Percentiles rank a stretch among this genome's conserved stretches.
Conservation (phyloP, 495 filamentous ascomycete genomes). For the Tricharina praecox region DNA sequence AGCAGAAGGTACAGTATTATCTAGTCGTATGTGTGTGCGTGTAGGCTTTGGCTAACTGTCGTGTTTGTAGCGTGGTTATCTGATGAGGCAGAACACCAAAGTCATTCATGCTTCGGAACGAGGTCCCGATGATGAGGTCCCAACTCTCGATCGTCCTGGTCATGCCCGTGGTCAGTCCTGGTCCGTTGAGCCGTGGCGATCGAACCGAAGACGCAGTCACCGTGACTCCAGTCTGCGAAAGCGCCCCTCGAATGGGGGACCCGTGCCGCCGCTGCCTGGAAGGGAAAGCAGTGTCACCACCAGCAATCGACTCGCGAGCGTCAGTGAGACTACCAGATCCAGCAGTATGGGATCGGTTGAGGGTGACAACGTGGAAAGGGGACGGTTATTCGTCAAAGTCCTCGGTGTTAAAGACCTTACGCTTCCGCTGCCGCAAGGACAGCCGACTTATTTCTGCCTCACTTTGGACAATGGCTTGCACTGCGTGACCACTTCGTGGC, state of each 20-base stretch:
- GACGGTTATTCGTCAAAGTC: slow-evolving; percentile 93
- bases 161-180: slow-evolving; percentile 64
- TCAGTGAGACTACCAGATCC: slow-evolving; percentile 16
- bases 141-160: slow-evolving; percentile 48
- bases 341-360: slow-evolving; percentile 39
- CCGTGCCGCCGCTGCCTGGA: slow-evolving; percentile 68
- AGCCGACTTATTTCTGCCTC: slow-evolving; percentile 79
- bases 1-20: slow-evolving; percentile 94
- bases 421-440: slow-evolving; percentile 74
- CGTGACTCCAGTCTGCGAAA: slow-evolving; percentile 35
- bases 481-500: slow-evolving; percentile 90
- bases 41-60: no score
- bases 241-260: slow-evolving; percentile 47
- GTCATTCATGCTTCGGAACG: slow-evolving; percentile 74
- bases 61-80: slow-evolving; percentile 92
- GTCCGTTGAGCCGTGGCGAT: slow-evolving; percentile 95
- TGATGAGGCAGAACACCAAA: slow-evolving; percentile 98
- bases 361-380: slow-evolving; percentile 69
- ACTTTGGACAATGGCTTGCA: slow-evolving; percentile 95
- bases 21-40: no score
- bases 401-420: slow-evolving; percentile 90
- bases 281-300: slow-evolving; percentile 73
- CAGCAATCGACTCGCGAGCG: slow-evolving; percentile 32
- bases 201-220: slow-evolving; percentile 50
- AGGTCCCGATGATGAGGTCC: slow-evolving; percentile 38